phyloP scores from a whole-genome alignment of 1,284 basidiomycete species.

The Rhodotorula sp. region DNA sequence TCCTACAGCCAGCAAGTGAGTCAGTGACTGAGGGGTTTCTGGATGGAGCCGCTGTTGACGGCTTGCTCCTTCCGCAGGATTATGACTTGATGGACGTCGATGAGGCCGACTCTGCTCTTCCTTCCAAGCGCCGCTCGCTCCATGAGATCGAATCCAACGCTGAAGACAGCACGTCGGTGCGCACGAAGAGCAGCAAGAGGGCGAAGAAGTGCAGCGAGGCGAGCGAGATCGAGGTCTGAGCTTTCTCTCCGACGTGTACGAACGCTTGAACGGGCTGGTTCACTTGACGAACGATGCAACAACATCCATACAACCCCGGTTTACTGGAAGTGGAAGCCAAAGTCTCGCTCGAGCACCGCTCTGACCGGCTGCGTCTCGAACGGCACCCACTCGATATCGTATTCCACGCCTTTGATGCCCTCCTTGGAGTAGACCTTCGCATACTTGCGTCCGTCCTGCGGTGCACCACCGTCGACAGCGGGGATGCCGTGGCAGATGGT shows the following conservation, averaged over 20 bases:
- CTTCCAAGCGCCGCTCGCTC: background rate
- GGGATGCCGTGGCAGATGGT: slow-evolving; percentile 30
- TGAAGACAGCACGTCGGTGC: background rate
- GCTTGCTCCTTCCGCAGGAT: background rate
- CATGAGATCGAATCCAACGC: background rate
- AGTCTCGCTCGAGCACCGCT: slow-evolving; percentile 25
- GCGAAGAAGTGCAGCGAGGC: slow-evolving; percentile 13
- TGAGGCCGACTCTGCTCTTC: background rate
- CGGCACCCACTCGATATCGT: slow-evolving; percentile 26
- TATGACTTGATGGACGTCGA: slow-evolving; percentile 9
- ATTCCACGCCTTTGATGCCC: slow-evolving; percentile 30
- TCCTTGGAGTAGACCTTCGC: slow-evolving; percentile 39
- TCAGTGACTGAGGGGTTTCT: background rate
- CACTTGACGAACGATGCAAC: background rate
- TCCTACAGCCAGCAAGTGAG: slow-evolving; percentile 3
- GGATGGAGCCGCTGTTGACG: background rate
- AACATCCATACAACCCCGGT: background rate
- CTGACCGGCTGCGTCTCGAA: slow-evolving; percentile 28
- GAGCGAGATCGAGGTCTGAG: slow-evolving; percentile 13
- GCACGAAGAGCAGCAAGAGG: background rate
- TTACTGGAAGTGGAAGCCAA: slow-evolving; percentile 21
- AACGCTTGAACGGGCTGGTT: background rate
- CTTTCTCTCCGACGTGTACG: background rate
- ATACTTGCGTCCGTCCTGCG: slow-evolving; percentile 12
- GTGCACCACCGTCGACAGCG: slow-evolving; percentile 18